These are phyloP conservation scores for Hagleromyces aurorensis DNA, from an alignment of 805 yeast genomes.

Conservation along the genomic window DNA sequence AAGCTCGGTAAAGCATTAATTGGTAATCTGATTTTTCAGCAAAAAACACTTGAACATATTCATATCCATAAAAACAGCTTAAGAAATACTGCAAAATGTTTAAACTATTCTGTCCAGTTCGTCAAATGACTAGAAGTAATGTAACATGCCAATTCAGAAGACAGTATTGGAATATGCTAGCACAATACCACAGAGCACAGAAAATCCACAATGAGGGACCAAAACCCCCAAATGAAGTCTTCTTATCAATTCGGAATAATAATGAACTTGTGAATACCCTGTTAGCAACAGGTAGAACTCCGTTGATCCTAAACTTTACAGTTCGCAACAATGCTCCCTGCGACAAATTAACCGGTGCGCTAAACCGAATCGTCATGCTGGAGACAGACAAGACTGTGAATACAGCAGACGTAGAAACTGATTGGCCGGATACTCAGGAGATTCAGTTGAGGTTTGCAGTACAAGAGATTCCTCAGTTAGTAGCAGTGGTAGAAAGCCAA, in stretches of 20 bases:
- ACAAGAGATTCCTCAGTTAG: constrained; percentile 53
- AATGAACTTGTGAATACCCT: constrained; percentile 52
- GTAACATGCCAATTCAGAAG: too few relatives aligned
- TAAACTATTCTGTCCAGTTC: too few relatives aligned
- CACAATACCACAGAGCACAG: too few relatives aligned
- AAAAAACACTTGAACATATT: too few relatives aligned
- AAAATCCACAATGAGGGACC: too few relatives aligned
- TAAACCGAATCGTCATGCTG: constrained; percentile 43
- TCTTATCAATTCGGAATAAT: constrained; percentile 46
- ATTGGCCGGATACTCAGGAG: constrained; percentile 54
- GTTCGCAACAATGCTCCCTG: constrained; percentile 54
- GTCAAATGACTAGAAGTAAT: too few relatives aligned
- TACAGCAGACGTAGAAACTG: constrained; percentile 66
- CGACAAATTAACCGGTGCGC: constrained; percentile 52
- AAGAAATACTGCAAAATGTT: too few relatives aligned
- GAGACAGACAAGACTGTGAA: constrained; percentile 46
- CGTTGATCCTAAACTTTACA: constrained; percentile 66
- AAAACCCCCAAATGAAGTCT: constrained; percentile 17
- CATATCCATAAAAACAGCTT: too few relatives aligned
- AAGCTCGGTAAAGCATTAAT: too few relatives aligned
- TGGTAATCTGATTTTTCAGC: too few relatives aligned
- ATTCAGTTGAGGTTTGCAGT: constrained; percentile 51
- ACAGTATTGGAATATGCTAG: constrained; percentile 6
- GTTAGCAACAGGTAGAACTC: constrained; percentile 42
- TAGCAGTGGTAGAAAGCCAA: constrained; percentile 58